Base-by-base conservation (phyloP, 2,329 filamentous ascomycete genomes). In the Fusarium equiseti region DNA sequence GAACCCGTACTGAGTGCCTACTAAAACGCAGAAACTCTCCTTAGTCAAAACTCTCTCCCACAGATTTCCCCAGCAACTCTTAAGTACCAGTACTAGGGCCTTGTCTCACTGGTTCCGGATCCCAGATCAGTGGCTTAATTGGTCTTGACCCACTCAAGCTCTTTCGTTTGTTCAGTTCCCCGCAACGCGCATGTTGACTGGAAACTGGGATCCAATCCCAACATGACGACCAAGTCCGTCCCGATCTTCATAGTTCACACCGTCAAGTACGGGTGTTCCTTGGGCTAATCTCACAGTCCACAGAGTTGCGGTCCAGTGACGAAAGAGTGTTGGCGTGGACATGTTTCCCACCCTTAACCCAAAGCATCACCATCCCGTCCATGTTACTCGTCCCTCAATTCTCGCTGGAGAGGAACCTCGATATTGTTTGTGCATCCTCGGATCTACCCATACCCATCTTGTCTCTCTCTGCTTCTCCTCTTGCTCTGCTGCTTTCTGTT, bases 191-290 rank as follows among this genome's bases (percentile, higher is more conserved):
- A 57, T 29, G 54, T 27, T 22, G 40, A 56, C 43, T 49, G 29
- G 59, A 52, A 50, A 48, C 63, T 51, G 46, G 62, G 63, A 60
- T 52, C 60, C 62, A 48, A 55, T 52, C 62, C 48, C 46, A 64
- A 57, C 45, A 49, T 29, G 40, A 57, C 50, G 45, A 53, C 65
- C 68, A 72, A 72, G 68, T 74, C 74, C 75, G 75, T 76, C 75
- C 67, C 72, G 72, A 76, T 76, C 68, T 45, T 46, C 63, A 69
- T 55, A 76, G 65, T 74, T 76, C 74, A 76, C 75, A 76, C 75
- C 70, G 75, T 76, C 70, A 63, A 44, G 43, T 59, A 53, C 72
- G 66, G 64, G 63, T 51, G 44, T 51, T 61, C 49, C 61, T 57
- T 63, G 50, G 62, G 50, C 70, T 61, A 57, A 46, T 24, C 52